Evolutionary conservation across 164 flowering plant genomes (phyloP), one percentile per base, ranked within the genome.

Genomic region (Warburgia ugandensis): DNA sequence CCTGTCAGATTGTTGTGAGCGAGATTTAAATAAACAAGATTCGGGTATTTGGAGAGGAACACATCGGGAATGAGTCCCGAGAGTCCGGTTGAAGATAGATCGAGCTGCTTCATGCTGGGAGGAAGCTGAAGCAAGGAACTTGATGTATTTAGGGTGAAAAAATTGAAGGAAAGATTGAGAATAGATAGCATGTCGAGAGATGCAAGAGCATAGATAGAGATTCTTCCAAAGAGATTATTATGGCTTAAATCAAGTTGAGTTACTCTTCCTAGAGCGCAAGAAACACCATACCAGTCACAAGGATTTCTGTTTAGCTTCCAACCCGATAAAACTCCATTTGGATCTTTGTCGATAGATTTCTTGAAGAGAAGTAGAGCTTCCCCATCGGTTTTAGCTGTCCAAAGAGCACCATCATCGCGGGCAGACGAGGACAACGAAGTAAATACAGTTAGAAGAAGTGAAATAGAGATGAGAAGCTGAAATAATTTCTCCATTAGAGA

Each of bases 231-330:
- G 10, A 91, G 89, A 38, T 53, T 56, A 41, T 57, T 45, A 4
- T 60, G 65, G 52, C 73, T 73, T 12, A 91, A 84, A 68, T 91
- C 81, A 19, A 91, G 67, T 28, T 64, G 54, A 14, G 85, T 64
- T 3, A 67, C 81, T 55, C 96, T 55, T 17, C 76, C 73, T 2
- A 45, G 54, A 23, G 70, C 52, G 74, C 97, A 86, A 23, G 75
- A 43, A 29, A 91, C 76, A 7, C 97, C 96, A 37, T 64, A 31
- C 92, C 94, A 91, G 28, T 48, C 46, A 69, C 97, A 86, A 1
- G 77, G 80, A 60, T 48, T 65, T 41, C 40, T 73, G 12, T 21
- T 48, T 2, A 61, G 60, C 35, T 71, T 39, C 97, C 97, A 90
- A 0, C 56, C 55, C 0, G 80, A 66, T 0, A 90, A 46, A 28